A percentile compares a stretch with the other conserved stretches of the same genome.
These are phyloP conservation scores for Abrus pulchellus DNA, from an alignment of 306 rosid species.

Conservation along the genomic window DNA sequence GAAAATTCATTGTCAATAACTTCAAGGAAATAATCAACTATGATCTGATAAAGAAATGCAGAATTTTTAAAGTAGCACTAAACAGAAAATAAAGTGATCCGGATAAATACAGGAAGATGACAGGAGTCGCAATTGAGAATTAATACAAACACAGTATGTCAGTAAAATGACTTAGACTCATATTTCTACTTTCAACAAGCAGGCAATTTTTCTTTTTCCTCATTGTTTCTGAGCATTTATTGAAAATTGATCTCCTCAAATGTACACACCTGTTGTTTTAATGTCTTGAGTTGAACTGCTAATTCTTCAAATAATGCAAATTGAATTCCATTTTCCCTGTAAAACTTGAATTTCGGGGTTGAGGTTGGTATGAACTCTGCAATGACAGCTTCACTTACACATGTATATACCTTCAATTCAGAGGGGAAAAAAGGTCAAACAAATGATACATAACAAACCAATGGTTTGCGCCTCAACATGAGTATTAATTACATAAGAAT, in stretches of 20 bases:
- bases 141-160: conserved; percentile 10
- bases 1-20: conserved; percentile 48
- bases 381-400: conserved; percentile 73
- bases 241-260: conserved; percentile 31
- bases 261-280: conserved; percentile 65
- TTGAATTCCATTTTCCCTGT: conserved; percentile 49
- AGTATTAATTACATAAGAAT: conserved; percentile 12
- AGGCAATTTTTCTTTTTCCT: neutral
- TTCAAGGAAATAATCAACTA: conserved; percentile 42
- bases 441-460: conserved; percentile 19
- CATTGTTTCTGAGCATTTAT: conserved; percentile 8
- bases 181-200: neutral
- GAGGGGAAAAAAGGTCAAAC: conserved; percentile 21
- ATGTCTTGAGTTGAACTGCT: conserved; percentile 40
- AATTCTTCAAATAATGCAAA: conserved; percentile 45
- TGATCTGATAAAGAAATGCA: conserved; percentile 9
- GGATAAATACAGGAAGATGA: conserved; percentile 13
- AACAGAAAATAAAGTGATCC: neutral
- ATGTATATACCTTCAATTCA: conserved; percentile 80
- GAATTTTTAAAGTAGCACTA: neutral
- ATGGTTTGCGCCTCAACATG: conserved; percentile 20
- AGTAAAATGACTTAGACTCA: neutral
- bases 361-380: conserved; percentile 70
- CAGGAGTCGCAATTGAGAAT: neutral
- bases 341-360: conserved; percentile 74